phyloP scores from a whole-genome alignment of 2,329 filamentous ascomycete species.

The Phyllosticta paracitricarpa region DNA sequence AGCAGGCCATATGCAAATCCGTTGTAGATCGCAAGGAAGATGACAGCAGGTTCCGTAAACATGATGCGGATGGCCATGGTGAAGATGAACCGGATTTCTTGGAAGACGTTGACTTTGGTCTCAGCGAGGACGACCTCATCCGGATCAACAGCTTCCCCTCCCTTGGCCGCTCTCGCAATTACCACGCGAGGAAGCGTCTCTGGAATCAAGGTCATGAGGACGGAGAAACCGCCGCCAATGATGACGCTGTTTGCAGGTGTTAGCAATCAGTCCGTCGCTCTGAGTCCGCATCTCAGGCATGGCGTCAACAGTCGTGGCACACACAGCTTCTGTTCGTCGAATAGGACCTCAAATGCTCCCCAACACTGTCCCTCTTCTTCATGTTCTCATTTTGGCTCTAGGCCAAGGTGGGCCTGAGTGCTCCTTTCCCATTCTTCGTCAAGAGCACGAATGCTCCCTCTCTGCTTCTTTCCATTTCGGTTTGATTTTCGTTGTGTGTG shows the following conservation, averaged over 20 bases:
- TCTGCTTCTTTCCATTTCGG: background rate
- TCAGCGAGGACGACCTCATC: constrained; percentile 6
- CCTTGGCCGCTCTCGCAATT: constrained; percentile 5
- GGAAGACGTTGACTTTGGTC: constrained; percentile 6
- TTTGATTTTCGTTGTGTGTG: background rate
- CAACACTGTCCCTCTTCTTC: no score
- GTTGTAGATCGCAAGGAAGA: constrained; percentile 39
- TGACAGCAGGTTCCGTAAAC: constrained; percentile 40
- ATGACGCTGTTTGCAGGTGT: background rate
- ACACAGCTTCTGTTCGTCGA: background rate
- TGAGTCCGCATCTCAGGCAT: no score
- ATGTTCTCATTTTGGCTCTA: no score
- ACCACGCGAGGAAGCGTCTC: constrained; percentile 9
- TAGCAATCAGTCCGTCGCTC: background rate
- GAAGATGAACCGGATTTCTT: constrained; percentile 8
- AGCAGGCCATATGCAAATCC: constrained; percentile 56
- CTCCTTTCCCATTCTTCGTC: background rate
- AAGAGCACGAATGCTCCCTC: background rate
- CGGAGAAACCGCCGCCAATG: constrained; percentile 8
- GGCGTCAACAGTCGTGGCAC: no score
- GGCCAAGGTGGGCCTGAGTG: no score
- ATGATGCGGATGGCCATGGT: constrained; percentile 25
- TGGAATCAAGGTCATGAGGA: constrained; percentile 3
- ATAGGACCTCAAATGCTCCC: no score
- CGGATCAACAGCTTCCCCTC: background rate